phyloP scores from a whole-genome alignment of 2,329 filamentous ascomycete species.

The Didymella sp. region DNA sequence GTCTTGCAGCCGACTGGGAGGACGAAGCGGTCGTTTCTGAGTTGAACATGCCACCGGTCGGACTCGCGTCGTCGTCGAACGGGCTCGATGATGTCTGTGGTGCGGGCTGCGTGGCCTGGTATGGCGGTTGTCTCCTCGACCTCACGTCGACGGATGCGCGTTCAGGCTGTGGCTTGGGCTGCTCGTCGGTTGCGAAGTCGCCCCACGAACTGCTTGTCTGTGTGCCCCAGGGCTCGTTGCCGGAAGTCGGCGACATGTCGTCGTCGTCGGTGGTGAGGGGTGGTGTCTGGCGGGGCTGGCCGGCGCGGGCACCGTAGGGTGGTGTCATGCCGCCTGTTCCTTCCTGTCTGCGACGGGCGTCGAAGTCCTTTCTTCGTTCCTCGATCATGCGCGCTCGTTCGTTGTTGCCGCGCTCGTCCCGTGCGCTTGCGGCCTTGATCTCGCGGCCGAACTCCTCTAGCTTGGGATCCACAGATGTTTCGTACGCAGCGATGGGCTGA shows the following conservation, averaged over 20 bases:
- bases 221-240: slow-evolving; percentile 44
- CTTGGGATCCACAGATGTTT: slow-evolving; percentile 50
- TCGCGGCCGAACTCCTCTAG: slow-evolving; percentile 50
- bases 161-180: slow-evolving; percentile 10
- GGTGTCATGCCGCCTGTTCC: slow-evolving; percentile 44
- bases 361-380: slow-evolving; percentile 29
- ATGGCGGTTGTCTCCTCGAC: slow-evolving; percentile 16
- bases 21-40: slow-evolving; percentile 33
- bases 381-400: slow-evolving; percentile 29
- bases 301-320: slow-evolving; percentile 41
- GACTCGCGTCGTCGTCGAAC: slow-evolving; percentile 46
- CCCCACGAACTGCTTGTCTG: slow-evolving; percentile 19
- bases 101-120: slow-evolving; percentile 9
- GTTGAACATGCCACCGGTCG: slow-evolving; percentile 47
- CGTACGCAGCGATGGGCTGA: slow-evolving; percentile 44
- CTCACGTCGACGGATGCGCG: slow-evolving; percentile 16
- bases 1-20: slow-evolving; percentile 21
- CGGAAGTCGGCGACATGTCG: slow-evolving; percentile 54
- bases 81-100: slow-evolving; percentile 9
- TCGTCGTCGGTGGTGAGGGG: slow-evolving; percentile 42
- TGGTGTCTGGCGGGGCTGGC: slow-evolving; percentile 17
- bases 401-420: slow-evolving; percentile 19
- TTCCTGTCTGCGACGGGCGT: slow-evolving; percentile 25
- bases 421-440: slow-evolving; percentile 37
- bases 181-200: slow-evolving; percentile 24